phyloP scores from a whole-genome alignment of 441 rosid genomes.

The Pelargonium citronellum region DNA sequence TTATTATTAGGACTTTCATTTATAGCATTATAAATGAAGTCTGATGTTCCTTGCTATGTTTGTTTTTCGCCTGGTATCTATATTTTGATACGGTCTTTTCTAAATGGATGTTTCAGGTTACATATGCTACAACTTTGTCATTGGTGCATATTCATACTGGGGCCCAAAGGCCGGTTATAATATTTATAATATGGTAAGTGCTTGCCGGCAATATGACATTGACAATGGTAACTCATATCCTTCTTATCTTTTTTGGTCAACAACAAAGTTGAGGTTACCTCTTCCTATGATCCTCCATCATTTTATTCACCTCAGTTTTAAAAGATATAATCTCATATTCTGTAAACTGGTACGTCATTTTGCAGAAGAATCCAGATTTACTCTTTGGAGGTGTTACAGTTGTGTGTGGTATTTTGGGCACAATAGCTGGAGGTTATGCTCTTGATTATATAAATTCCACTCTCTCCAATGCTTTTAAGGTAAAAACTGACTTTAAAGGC shows the following conservation, averaged over 20 bases:
- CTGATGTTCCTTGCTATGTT: conserved; percentile 5
- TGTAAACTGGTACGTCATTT: conserved; percentile 12
- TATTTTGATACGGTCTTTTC: background rate
- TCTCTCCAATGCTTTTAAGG: conserved; percentile 86
- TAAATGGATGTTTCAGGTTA: conserved; percentile 48
- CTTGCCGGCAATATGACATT: background rate
- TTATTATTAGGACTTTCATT: background rate
- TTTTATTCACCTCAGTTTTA: background rate
- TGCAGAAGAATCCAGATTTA: conserved; percentile 74
- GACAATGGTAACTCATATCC: background rate
- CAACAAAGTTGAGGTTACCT: no score
- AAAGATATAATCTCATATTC: background rate
- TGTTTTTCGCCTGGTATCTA: background rate
- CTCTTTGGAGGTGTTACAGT: conserved; percentile 86
- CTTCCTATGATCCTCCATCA: background rate
- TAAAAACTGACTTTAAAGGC: conserved; percentile 16
- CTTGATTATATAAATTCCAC: conserved; percentile 70
- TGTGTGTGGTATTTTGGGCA: conserved; percentile 80
- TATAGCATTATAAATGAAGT: background rate
- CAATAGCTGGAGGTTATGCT: conserved; percentile 66
- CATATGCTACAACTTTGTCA: conserved; percentile 74
- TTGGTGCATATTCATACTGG: conserved; percentile 97
- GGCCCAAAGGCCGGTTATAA: conserved; percentile 91
- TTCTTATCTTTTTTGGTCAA: background rate
- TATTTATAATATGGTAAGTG: conserved; percentile 70